Evolutionary conservation across 768 basidiomycete genomes (phyloP), one percentile per base, ranked within the genome.

Genomic region (Pulveroboletus ravenelii): DNA sequence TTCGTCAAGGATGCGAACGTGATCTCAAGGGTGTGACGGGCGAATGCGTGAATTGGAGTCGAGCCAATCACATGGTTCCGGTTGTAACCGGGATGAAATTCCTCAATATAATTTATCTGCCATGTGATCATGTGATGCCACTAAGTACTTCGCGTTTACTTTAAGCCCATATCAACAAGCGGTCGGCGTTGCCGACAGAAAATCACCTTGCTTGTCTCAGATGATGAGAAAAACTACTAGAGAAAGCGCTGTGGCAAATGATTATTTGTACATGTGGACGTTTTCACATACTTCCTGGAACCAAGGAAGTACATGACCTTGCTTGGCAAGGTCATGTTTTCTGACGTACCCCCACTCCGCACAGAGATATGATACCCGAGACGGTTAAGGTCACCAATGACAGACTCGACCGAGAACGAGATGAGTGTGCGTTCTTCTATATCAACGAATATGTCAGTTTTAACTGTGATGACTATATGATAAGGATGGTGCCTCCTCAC

Each of bases 21-120:
- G 32, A 25, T 35, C n/a, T n/a, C n/a, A n/a, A n/a, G 20, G 20
- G 20, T 23, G 20, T 23, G 20, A n/a, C 20, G n/a, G 34, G 44
- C 15, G 44, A 13, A 25, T n/a, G 23, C 6, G 9, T 10, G 30
- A 31, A 12, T 2, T 31, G 20, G 20, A 23, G 20, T 25, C 20
- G 45, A 51, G 45, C 57, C 57, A 59, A 59, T 55, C 59, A 48
- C 53, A 56, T 56, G 55, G 13, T 8, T 35, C 31, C 53, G 53
- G 55, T 47, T 50, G 38, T 27, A 50, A 20, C 48, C 48, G 52
- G 8, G 15, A 35, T 34, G 12, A 44, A 6, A 4, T 12, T 15
- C 15, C 14, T 12, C 14, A 12, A 9, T 31, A n/a, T n/a, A n/a
- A 32, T 18, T 30, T 30, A 42, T 7, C 14, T 44, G 13, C 2